phyloP scores from a whole-genome alignment of 2,329 filamentous ascomycete genomes.

The Exserohilum turcica region DNA sequence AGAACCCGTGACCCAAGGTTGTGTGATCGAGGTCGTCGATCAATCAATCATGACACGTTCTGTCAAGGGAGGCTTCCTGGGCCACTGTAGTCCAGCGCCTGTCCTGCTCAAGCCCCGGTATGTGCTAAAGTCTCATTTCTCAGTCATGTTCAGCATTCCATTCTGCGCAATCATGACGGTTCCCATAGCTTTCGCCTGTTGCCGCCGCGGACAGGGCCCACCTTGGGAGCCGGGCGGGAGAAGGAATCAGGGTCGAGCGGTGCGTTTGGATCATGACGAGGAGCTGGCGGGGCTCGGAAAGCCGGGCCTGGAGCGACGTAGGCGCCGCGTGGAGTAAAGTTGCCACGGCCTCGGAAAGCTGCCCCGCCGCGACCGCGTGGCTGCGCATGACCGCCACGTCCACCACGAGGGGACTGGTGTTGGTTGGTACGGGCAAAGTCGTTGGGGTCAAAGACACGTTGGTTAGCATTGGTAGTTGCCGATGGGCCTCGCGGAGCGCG shows the following conservation, averaged over 20 bases:
- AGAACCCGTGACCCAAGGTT: conserved; percentile 1
- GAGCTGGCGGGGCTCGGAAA: conserved; percentile 32
- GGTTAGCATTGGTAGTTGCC: conserved; percentile 26
- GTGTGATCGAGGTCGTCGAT: background rate
- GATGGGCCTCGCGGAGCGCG: conserved; percentile 45
- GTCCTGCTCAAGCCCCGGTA: background rate
- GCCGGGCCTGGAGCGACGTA: conserved; percentile 39
- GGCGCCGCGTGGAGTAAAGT: conserved; percentile 37
- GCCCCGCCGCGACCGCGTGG: conserved; percentile 33
- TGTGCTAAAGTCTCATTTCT: conserved; percentile 1
- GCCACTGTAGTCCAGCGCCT: conserved; percentile 7
- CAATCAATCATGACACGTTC: background rate
- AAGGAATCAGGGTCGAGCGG: conserved; percentile 51
- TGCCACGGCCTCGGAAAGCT: conserved; percentile 35
- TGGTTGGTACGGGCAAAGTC: conserved; percentile 51
- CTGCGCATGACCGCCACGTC: conserved; percentile 33
- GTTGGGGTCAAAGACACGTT: conserved; percentile 55
- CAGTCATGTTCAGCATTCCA: conserved; percentile 4
- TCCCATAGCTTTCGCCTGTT: conserved; percentile 48
- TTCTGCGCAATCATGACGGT: conserved; percentile 2
- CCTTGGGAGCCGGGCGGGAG: conserved; percentile 40
- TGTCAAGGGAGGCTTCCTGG: background rate
- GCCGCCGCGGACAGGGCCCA: conserved; percentile 39
- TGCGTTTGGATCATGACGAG: conserved; percentile 42
- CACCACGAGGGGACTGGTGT: conserved; percentile 39